These are phyloP conservation scores for Podaxis mareebaensis DNA, from an alignment of 768 basidiomycete genomes.

Conservation along the genomic window DNA sequence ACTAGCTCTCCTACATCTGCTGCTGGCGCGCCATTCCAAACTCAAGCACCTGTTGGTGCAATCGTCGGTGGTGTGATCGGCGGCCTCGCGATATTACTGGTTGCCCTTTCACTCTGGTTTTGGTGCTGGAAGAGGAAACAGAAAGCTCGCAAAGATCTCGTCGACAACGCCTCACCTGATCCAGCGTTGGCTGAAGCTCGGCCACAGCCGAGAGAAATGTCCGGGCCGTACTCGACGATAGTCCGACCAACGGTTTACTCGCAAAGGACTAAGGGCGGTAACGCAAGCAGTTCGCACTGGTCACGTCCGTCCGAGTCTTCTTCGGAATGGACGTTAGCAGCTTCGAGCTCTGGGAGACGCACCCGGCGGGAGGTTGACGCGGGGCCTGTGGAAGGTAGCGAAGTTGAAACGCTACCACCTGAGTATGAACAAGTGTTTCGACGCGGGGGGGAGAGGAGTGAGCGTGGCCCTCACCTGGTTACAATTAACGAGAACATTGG, in stretches of 20 bases:
- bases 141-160: not conserved
- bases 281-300: not conserved
- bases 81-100: slow-evolving; percentile 30
- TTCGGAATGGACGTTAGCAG: not conserved
- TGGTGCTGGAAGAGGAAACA: slow-evolving; percentile 15
- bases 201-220: not conserved
- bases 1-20: slow-evolving; percentile 16
- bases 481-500: not conserved
- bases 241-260: not conserved
- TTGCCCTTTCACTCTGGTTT: slow-evolving; percentile 24
- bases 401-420: slow-evolving; percentile 28
- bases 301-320: not conserved
- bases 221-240: not conserved
- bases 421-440: slow-evolving; percentile 30
- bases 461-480: not conserved
- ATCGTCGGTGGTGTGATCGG: slow-evolving; percentile 45
- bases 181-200: not conserved
- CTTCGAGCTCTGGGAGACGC: not conserved
- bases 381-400: slow-evolving; percentile 23
- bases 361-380: slow-evolving; percentile 26
- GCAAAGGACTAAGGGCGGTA: not conserved
- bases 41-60: slow-evolving; percentile 23
- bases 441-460: not conserved
- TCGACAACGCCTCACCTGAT: slow-evolving; percentile 2
- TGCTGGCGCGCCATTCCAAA: not conserved